Evolutionary conservation across 2,329 filamentous ascomycete genomes (phyloP).

Genomic region (Xylariales sp.): DNA sequence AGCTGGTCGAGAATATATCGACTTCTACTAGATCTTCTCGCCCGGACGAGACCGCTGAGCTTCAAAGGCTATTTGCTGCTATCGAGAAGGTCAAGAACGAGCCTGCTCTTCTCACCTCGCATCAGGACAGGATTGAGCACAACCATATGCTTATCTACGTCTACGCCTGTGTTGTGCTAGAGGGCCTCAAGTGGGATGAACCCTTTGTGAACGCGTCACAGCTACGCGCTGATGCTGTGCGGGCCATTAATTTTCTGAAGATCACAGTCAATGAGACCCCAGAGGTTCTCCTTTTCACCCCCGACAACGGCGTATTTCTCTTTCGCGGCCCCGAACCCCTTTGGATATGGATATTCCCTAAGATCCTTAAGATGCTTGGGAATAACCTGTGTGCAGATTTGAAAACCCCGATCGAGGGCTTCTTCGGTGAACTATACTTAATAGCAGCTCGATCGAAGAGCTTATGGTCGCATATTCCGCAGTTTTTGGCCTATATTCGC

Average conservation of each 20-base stretch:
- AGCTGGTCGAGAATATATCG: conserved; percentile 84
- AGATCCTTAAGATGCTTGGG: conserved; percentile 67
- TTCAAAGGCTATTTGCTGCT: conserved; percentile 74
- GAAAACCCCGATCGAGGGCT: conserved; percentile 62
- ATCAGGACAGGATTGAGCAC: conserved; percentile 76
- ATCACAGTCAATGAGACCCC: conserved; percentile 81
- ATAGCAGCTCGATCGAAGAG: conserved; percentile 56
- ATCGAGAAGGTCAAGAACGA: conserved; percentile 67
- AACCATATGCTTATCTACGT: conserved; percentile 90
- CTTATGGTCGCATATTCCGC: conserved; percentile 61
- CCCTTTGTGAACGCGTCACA: conserved; percentile 70
- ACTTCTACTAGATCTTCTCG: conserved; percentile 70
- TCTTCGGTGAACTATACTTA: conserved; percentile 63
- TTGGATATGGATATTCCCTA: conserved; percentile 73
- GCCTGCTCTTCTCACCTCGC: conserved; percentile 66
- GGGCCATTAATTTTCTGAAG: conserved; percentile 82
- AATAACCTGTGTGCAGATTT: conserved; percentile 61
- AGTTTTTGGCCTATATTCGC: conserved; percentile 62
- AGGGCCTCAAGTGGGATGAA: conserved; percentile 74
- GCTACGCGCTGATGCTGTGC: conserved; percentile 69
- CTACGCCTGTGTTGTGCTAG: conserved; percentile 81
- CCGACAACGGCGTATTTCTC: conserved; percentile 56
- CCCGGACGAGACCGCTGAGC: conserved; percentile 76
- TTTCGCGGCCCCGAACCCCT: conserved; percentile 70
- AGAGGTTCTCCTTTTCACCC: conserved; percentile 67